A percentile compares a stretch with the other conserved stretches of the same genome.
phyloP scores from a whole-genome alignment of 257 asterid species.

The Galeopsis tetrahit region DNA sequence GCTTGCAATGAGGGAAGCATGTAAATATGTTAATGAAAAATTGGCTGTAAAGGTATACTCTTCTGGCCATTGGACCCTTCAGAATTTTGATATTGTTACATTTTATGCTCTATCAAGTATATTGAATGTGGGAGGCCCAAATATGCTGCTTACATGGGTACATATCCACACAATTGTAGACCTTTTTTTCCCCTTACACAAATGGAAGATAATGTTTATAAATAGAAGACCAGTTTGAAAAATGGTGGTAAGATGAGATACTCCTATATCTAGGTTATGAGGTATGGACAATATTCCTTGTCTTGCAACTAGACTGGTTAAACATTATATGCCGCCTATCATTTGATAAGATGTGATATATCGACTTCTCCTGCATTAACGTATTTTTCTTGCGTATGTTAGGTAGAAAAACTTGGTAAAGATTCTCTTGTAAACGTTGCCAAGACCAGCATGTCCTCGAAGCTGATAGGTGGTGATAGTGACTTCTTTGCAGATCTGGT shows the following conservation, averaged over 20 bases:
- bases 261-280: background rate
- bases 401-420: conserved; percentile 93
- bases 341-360: background rate
- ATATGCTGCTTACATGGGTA: background rate
- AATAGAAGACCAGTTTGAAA: background rate
- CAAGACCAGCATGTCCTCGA: conserved; percentile 96
- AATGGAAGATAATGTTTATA: background rate
- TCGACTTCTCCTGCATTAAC: conserved; percentile 23
- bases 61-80: conserved; percentile 5
- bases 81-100: background rate
- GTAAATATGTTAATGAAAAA: conserved; percentile 86
- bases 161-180: background rate
- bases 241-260: conserved; percentile 1
- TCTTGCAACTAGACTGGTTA: background rate
- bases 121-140: background rate
- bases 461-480: conserved; percentile 77
- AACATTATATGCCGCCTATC: conserved; percentile 3
- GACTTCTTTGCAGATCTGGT: conserved; percentile 87
- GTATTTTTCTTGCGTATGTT: conserved; percentile 24
- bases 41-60: conserved; percentile 72
- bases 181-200: background rate
- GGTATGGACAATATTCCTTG: background rate
- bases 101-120: conserved; percentile 5
- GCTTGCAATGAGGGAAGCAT: conserved; percentile 98
- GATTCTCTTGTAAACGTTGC: conserved; percentile 85